These are phyloP conservation scores for Iris pallida DNA, from an alignment of 116 monocot species.

Conservation along the genomic window DNA sequence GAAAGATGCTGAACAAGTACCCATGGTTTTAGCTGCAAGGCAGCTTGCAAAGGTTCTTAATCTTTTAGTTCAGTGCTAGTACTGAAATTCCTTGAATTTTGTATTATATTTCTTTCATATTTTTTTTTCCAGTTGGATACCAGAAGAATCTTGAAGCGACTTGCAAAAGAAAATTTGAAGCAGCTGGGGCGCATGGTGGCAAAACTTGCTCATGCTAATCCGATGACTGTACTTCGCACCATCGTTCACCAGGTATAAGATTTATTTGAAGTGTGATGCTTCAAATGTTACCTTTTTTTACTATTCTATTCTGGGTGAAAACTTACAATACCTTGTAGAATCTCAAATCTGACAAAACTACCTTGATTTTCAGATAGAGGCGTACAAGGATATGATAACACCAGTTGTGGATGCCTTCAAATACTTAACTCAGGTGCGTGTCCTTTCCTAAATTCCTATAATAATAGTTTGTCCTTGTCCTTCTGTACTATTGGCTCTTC, in stretches of 20 bases:
- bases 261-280: neutral
- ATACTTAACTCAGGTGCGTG: constrained; percentile 85
- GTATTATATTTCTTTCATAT: neutral
- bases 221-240: constrained; percentile 97
- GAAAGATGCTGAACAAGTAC: constrained; percentile 78
- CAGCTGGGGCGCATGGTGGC: constrained; percentile 96
- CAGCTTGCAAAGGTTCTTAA: constrained; percentile 78
- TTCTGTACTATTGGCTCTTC: too few species aligned
- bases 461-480: too few species aligned
- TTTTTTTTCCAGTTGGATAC: constrained; percentile 71
- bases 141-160: constrained; percentile 86
- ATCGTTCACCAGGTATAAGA: constrained; percentile 85
- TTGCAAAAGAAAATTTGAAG: constrained; percentile 99
- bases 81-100: too few species aligned
- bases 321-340: too few species aligned
- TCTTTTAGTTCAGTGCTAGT: neutral
- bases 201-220: constrained; percentile 96
- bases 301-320: too few species aligned
- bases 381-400: constrained; percentile 94
- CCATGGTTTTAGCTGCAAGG: constrained; percentile 82
- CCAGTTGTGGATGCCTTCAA: constrained; percentile 99
- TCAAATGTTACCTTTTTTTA: too few species aligned
- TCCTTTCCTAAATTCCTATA: neutral
- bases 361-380: constrained; percentile 63
- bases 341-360: neutral